Percentiles rank a stretch among this genome's conserved stretches.
Evolutionary conservation across 345 rosid species (phyloP).

Genomic region (Physaria fendleri): DNA sequence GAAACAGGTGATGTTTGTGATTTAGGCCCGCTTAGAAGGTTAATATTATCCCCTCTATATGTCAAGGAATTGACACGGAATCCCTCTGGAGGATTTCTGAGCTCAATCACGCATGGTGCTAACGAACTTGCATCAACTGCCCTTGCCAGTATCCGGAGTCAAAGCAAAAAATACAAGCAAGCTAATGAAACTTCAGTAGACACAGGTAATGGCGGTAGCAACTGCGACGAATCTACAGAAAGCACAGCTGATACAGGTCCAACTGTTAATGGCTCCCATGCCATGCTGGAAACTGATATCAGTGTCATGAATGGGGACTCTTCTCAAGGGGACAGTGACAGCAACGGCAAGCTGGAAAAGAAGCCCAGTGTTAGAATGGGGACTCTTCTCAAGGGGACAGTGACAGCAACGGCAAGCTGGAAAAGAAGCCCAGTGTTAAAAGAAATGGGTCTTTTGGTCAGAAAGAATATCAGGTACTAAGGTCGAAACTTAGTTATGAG

Average conservation of each 20-base stretch:
- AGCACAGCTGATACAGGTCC: slow-evolving; percentile 51
- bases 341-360: slow-evolving; percentile 44
- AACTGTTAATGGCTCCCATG: slow-evolving; percentile 39
- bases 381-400: slow-evolving; percentile 34
- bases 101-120: slow-evolving; percentile 93
- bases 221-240: slow-evolving; percentile 49
- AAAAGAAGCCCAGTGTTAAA: slow-evolving; percentile 45
- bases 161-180: slow-evolving; percentile 74
- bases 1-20: slow-evolving; percentile 89
- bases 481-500: slow-evolving; percentile 75
- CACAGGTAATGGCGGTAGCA: slow-evolving; percentile 45
- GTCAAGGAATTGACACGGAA: slow-evolving; percentile 59
- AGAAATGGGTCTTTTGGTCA: slow-evolving; percentile 62
- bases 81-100: slow-evolving; percentile 67
- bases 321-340: slow-evolving; percentile 35
- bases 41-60: slow-evolving; percentile 79
- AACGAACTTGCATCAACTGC: slow-evolving; percentile 91
- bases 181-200: slow-evolving; percentile 55
- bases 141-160: slow-evolving; percentile 88
- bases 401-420: slow-evolving; percentile 44
- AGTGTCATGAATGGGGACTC: slow-evolving; percentile 32
- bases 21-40: slow-evolving; percentile 73
- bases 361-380: slow-evolving; percentile 37
- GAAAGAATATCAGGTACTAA: slow-evolving; percentile 59
- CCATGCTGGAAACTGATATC: slow-evolving; percentile 42